Evolutionary conservation across 2,329 filamentous ascomycete genomes (phyloP), one percentile per base, ranked within the genome.

Genomic region (Cladophialophora psammophila): DNA sequence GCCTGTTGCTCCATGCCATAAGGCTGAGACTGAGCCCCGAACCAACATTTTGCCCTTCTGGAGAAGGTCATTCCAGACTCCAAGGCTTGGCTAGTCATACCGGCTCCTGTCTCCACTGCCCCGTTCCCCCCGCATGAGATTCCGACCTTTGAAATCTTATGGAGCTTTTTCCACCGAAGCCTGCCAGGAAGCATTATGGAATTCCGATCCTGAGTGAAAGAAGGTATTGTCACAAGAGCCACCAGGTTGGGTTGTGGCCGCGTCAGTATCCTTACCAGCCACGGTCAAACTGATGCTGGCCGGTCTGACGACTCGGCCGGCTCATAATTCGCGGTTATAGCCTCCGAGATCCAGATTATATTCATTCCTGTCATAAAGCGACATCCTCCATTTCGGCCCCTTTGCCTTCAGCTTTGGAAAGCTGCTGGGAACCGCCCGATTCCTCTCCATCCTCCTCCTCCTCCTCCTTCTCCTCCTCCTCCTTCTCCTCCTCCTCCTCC

Each of bases 361-460:
- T 9, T 31, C n/a, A n/a, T 20, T 36, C 31, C 32, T 32, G 18
- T 40, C 68, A 73, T 55, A 73, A 62, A 69, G 68, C 71, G 54
- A 76, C 73, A 63, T 76, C 75, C 40, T 69, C 71, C 63, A 71
- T 68, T 10, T 75, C 75, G 42, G 70, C 68, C 36, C 71, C 71
- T 58, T 72, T 71, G 15, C 53, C 55, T 63, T 62, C 75, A 15
- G 78, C 76, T 57, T 77, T 60, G 69, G 70, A 5, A 58, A 26
- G 34, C 2, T 61, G 59, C 60, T 35, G 66, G 62, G 10, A 63
- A 63, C 58, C 65, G 67, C 10, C 52, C 63, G 13, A 64, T 65
- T 64, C 68, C 66, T 72, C 72, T 34, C 70, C 70, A 1, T 67
- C 65, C 18, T 55, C 60, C 13, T 63, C 60, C 15, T 63, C 60